Evolutionary conservation across 305 asterid genomes (phyloP), one percentile per base, ranked within the genome.

Genomic region (Striga hermonthica): DNA sequence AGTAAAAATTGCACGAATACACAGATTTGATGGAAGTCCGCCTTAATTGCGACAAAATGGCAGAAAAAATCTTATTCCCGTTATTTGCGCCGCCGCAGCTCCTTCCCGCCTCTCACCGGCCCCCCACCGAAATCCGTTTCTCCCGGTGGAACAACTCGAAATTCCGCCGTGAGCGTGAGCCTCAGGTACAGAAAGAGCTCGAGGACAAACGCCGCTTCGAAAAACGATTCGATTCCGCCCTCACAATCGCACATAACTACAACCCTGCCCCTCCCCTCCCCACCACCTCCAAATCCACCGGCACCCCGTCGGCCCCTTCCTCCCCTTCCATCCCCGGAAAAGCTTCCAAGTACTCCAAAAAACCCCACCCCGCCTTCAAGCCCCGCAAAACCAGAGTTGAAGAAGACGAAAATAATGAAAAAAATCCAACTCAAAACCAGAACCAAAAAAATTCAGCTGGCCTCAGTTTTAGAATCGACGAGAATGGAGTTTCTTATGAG

Each of bases 61-160:
- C 83, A 15, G 63, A 75, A 16, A 82, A 70, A 72, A 75, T 82
- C 62, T 90, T 82, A 55, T 92, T 83, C 66, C 90, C 96, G 14
- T 31, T 84, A n/a, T 82, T 87, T 49, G 78, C 90, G 41, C 96
- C 95, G 50, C 84, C 84, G 52, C 72, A 75, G 52, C 83, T 74
- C 76, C 79, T 75, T 58, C 82, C 75, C 13, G 72, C 61, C 4
- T 76, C 76, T 75, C 80, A 70, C 87, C 83, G 84, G 11, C 66
- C 76, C 14, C 66, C 84, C 65, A 80, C 95, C 54, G 89, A 83
- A 66, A 67, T 90, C 78, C 94, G 94, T 72, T 86, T 90, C 83
- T 81, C 98, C 7, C 86, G 98, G 53, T 92, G 98, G 98, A 90
- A 92, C 95, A 92, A 92, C 82, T 94, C 96, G 53, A 86, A 89